Conservation (phyloP, 1,139 yeast species). For the Zygotorulaspora mrakii region DNA sequence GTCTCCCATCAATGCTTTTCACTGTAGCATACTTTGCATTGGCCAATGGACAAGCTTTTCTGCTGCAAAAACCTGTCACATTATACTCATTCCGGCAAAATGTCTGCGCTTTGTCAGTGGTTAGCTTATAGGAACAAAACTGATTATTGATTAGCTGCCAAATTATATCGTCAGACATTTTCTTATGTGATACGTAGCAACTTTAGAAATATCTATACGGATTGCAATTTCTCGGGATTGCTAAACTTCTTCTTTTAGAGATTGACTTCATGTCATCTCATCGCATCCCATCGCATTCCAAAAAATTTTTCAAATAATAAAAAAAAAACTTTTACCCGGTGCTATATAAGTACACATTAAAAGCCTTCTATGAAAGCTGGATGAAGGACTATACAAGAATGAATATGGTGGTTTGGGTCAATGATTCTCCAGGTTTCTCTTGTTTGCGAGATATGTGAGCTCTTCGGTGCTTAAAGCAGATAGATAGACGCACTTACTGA, state of each 20-base stretch:
- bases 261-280: conserved; percentile 25
- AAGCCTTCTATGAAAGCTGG: too few species aligned
- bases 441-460: conserved; percentile 38
- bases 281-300: conserved; percentile 20
- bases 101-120: conserved; percentile 73
- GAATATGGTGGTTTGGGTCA: background rate
- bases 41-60: conserved; percentile 95
- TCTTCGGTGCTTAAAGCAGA: conserved; percentile 74
- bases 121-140: conserved; percentile 83
- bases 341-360: background rate
- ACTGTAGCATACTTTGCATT: conserved; percentile 96
- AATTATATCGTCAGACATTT: conserved; percentile 57
- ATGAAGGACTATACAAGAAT: too few species aligned
- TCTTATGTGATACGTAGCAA: background rate
- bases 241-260: too few species aligned
- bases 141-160: conserved; percentile 91
- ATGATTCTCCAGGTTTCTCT: background rate
- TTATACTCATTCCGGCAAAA: conserved; percentile 87
- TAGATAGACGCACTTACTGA: conserved; percentile 80
- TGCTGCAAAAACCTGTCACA: conserved; percentile 83
- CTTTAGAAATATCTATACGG: too few species aligned
- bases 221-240: too few species aligned
- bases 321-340: conserved; percentile 10
- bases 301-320: conserved; percentile 24
- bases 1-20: conserved; percentile 78